A percentile compares a stretch with the other conserved stretches of the same genome.
Conservation (phyloP, 179 eudicot genomes). For the Patellifolia procumbens region DNA sequence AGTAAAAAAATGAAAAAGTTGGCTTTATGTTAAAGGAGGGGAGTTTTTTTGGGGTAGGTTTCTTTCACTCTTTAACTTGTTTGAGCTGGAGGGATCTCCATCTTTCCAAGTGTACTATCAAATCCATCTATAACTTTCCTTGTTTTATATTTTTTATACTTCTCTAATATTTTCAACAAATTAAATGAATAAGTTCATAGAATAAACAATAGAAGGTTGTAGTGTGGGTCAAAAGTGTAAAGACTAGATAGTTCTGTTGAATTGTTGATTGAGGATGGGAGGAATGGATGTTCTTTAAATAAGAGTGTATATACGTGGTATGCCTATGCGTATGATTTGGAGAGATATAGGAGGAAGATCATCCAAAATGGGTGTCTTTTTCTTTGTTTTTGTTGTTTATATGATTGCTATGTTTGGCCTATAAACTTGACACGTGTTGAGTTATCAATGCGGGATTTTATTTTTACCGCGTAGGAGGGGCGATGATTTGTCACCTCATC, state of each 20-base stretch:
- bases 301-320: not conserved
- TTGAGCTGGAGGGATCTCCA: not conserved
- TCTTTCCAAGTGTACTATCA: conserved; percentile 20
- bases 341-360: not conserved
- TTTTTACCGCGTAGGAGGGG: not conserved
- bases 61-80: conserved; percentile 41
- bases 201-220: no score
- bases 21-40: not conserved
- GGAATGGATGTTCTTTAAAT: not conserved
- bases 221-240: conserved; percentile 15
- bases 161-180: no score
- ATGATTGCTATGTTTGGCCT: conserved; percentile 8
- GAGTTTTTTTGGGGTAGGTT: conserved; percentile 26
- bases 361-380: conserved; percentile 7
- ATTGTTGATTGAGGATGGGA: not conserved
- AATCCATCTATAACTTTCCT: not conserved
- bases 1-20: conserved; percentile 19
- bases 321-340: no score
- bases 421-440: conserved; percentile 19
- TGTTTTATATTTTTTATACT: no score
- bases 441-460: not conserved
- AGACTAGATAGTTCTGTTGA: conserved; percentile 18
- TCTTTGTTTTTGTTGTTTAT: conserved; percentile 20
- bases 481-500: not conserved
- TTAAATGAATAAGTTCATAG: no score